phyloP scores from a whole-genome alignment of 1,284 basidiomycete genomes.

The Schizophyllum amplum region DNA sequence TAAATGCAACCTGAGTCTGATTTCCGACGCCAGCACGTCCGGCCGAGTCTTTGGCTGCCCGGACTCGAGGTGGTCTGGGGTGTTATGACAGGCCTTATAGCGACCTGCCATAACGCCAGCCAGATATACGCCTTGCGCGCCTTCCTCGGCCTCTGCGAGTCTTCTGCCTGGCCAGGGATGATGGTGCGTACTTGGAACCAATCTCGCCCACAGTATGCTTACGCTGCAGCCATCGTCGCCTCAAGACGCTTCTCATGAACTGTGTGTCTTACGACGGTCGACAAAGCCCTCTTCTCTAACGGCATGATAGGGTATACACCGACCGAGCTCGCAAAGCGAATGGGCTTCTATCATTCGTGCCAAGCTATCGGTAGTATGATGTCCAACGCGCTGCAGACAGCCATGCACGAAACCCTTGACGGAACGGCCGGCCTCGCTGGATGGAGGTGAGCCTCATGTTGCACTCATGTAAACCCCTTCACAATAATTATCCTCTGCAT shows the following conservation, averaged over 20 bases:
- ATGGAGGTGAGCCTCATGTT: slow-evolving; percentile 6
- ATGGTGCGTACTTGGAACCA: slow-evolving; percentile 4
- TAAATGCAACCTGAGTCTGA: too few species aligned
- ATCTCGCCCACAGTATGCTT: too few species aligned
- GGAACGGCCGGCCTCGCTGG: slow-evolving; percentile 7
- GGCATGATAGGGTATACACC: slow-evolving; percentile 9
- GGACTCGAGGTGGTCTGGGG: slow-evolving; percentile 10
- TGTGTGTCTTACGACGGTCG: neutral
- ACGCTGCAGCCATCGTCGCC: too few species aligned
- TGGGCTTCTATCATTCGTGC: slow-evolving; percentile 13
- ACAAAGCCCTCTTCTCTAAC: neutral
- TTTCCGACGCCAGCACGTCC: slow-evolving; percentile 3
- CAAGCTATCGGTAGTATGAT: slow-evolving; percentile 12
- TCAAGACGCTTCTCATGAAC: slow-evolving; percentile 10
- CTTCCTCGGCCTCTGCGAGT: slow-evolving; percentile 11
- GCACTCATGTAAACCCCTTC: neutral
- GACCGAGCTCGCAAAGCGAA: slow-evolving; percentile 11
- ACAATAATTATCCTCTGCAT: neutral
- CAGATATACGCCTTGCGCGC: slow-evolving; percentile 11
- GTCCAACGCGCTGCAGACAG: slow-evolving; percentile 11
- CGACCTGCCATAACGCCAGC: slow-evolving; percentile 5
- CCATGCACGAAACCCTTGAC: slow-evolving; percentile 9
- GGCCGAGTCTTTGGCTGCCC: slow-evolving; percentile 11
- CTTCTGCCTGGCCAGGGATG: slow-evolving; percentile 12
- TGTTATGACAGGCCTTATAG: slow-evolving; percentile 9